Base-by-base conservation (phyloP, 2,329 filamentous ascomycete genomes). In the Ceratocystis lukuohia region DNA sequence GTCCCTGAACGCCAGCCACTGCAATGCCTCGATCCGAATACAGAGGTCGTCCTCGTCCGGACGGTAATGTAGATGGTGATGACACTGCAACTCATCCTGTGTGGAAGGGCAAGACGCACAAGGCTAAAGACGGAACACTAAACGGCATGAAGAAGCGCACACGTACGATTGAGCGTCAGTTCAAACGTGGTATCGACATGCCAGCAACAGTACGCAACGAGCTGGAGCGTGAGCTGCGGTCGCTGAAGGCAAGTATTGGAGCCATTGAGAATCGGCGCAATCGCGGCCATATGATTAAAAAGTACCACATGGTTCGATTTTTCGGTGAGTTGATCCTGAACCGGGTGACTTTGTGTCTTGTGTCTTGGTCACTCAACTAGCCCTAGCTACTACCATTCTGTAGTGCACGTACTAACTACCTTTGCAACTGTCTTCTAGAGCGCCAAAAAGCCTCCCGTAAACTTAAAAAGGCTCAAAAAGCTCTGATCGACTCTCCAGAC, bases 271-370 rank as follows among this genome's bases (percentile, higher is more conserved):
- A 80, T 67, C 84, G 85, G 71, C 86, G 84, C 76, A 80, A 80
- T 72, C 81, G 84, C 70, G 81, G 80, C 71, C 80, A 84, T 68
- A 89, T 92, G 83, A 91, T 92, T 69, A 80, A 80, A 63, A 88
- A 86, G 74, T 94, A 91, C 71, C 89, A 93, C 74, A 92, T 90
- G 83, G 84, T 93, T 63, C 80, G 89, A 33, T 94, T 94, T 74
- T 93, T 93, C 75, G 89, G 89, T 88, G 78, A 64, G 81, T 71
- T 4, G 7, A 67, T 33, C 46, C 56, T 68, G 5, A 17, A 22
- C 30, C 7, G 37, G 10, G 37, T n/a, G 5, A 3, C 12, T 2
- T 25, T 17, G n/a, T 17, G 45, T 30, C 10, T 20, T 33, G 56
- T 37, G 5, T 28, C 7, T 15, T n/a, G 12, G 15, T 37, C 25